Evolutionary conservation across 2,329 filamentous ascomycete species (phyloP).

Genomic region (Didymella exigua): DNA sequence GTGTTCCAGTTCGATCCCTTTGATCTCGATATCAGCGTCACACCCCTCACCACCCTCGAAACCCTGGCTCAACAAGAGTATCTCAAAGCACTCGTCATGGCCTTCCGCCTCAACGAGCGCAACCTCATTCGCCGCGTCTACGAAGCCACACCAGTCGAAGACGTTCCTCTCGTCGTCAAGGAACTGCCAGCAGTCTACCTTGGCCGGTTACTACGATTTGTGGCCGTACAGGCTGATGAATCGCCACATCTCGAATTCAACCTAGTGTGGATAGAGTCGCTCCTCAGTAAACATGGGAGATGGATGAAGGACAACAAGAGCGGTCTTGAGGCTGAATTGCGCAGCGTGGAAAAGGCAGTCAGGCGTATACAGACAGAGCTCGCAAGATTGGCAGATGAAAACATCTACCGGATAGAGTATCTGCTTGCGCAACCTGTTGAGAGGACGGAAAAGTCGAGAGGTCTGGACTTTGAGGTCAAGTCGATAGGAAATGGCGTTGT

Average conservation of each 20-base stretch:
- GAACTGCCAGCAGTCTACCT: conserved; percentile 86
- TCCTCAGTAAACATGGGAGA: conserved; percentile 80
- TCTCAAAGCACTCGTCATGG: conserved; percentile 93
- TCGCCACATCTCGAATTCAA: conserved; percentile 95
- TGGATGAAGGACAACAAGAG: conserved; percentile 82
- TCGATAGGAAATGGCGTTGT: conserved; percentile 42
- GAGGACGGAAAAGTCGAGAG: conserved; percentile 30
- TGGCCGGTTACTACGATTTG: conserved; percentile 80
- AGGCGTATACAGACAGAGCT: conserved; percentile 82
- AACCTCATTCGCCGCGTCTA: conserved; percentile 84
- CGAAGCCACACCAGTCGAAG: conserved; percentile 75
- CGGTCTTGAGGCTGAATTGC: conserved; percentile 81
- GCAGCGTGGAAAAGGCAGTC: conserved; percentile 81
- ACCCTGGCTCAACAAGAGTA: conserved; percentile 82
- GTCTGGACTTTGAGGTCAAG: conserved; percentile 42
- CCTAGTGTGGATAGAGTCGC: conserved; percentile 84
- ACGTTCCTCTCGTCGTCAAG: conserved; percentile 78
- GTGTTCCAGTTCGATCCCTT: conserved; percentile 90
- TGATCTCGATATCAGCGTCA: conserved; percentile 92
- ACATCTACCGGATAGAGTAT: conserved; percentile 88
- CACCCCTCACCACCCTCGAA: conserved; percentile 70
- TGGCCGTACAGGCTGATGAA: conserved; percentile 85
- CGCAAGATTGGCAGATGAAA: conserved; percentile 81
- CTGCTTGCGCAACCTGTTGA: conserved; percentile 63
- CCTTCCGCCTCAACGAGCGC: conserved; percentile 90